A percentile compares a stretch with the other conserved stretches of the same genome.
Conservation (phyloP, 2,329 filamentous ascomycete species). For the Aureobasidium sp. region DNA sequence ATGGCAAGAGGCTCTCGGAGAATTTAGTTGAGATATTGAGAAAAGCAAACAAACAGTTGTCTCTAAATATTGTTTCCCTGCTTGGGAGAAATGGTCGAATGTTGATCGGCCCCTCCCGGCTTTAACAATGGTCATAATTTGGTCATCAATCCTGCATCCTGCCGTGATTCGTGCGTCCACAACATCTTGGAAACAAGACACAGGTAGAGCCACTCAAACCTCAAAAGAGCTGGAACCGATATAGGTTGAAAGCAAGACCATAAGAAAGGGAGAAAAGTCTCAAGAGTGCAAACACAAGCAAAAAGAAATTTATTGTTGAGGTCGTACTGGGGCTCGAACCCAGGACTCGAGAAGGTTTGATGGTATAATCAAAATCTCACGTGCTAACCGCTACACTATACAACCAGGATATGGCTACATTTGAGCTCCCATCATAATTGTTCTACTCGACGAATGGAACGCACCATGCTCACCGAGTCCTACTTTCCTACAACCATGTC, state of each 20-base stretch:
- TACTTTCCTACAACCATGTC: too few species aligned
- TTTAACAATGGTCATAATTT: constrained; percentile 2
- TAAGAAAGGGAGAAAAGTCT: background rate
- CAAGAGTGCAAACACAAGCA: background rate
- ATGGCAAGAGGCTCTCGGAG: background rate
- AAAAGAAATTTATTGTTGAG: background rate
- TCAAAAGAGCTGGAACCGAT: background rate
- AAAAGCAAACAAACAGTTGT: constrained; percentile 10
- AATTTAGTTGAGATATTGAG: background rate
- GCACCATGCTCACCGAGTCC: too few species aligned
- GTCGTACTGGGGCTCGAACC: constrained; percentile 14
- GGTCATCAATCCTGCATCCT: constrained; percentile 5
- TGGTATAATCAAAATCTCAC: constrained; percentile 2
- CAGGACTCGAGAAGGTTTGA: background rate
- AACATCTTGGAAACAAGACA: background rate
- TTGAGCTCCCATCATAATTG: too few species aligned
- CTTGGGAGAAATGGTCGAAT: background rate
- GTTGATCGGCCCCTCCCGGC: constrained; percentile 9
- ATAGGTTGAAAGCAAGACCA: background rate
- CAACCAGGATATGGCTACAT: background rate
- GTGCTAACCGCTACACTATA: constrained; percentile 17
- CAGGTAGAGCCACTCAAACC: background rate
- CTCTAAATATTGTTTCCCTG: constrained; percentile 1
- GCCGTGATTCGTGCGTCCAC: background rate
- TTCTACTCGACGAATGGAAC: too few species aligned